Evolutionary conservation across 768 basidiomycete genomes (phyloP), one percentile per base, ranked within the genome.

Genomic region (Boletus reticuloceps): DNA sequence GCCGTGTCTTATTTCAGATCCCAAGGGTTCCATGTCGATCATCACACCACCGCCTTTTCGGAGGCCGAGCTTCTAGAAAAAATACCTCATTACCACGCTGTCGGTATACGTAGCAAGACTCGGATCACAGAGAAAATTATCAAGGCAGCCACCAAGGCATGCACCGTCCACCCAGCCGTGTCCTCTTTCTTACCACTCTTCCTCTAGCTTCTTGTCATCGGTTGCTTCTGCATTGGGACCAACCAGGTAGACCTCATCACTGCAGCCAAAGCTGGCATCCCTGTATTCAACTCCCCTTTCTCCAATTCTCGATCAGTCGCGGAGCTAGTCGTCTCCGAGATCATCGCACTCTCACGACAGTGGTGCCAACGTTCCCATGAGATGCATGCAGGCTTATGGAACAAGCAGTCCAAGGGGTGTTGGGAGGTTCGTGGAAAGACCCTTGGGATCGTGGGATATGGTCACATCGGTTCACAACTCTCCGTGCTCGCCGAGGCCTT

Each of bases 401-500:
- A 99, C 81, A 99, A 99, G 75, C 89, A 98, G 67, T 96, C 94
- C 62, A 98, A 97, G 69, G 86, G 86, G 58, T 99, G 97, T 75
- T 99, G 94, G 94, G 97, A 99, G 72, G 75, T 98, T 60, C 85
- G 97, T 42, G 96, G 97, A 61, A 99, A 99, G 79, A 98, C 94
- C 0, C 81, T 99, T 44, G 97, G 97, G 53, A 98, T 99, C 61
- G 83, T 99, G 32, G 97, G 97, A 39, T 99, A 98, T 73, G 97
- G 97, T 38, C 97, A 99, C 75, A 99, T 99, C 58, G 97, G 97
- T 52, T 81, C 95, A 27, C 97, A 99, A 73, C 84, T 99, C 53
- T 95, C 93, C 36, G 97, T 99, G 25, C 88, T 99, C 39, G 89
- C 96, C 32, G 97, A 99, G 72, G 85, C 97, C 4, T 88, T 99